These are phyloP conservation scores for Fusarium citri DNA, from an alignment of 2,329 filamentous ascomycete species.

Conservation along the genomic window DNA sequence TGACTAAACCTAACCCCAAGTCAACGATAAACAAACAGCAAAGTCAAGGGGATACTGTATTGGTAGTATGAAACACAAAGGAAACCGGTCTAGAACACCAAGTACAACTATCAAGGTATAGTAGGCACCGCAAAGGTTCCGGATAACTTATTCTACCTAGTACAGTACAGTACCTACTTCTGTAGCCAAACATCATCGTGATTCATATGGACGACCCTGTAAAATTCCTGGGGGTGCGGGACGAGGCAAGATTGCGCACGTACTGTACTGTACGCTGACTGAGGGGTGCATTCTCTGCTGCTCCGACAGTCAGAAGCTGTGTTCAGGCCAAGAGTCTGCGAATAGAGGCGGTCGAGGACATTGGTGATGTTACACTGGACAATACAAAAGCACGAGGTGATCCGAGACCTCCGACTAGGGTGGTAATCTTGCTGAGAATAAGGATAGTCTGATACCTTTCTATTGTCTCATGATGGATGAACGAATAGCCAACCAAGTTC, in stretches of 20 bases:
- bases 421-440: constrained; percentile 1
- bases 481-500: constrained; percentile 5
- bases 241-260: constrained; percentile 20
- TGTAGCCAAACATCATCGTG: constrained; percentile 24
- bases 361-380: constrained; percentile 12
- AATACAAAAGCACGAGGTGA: constrained; percentile 13
- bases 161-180: not conserved
- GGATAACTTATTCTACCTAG: not conserved
- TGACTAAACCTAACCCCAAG: not conserved
- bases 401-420: constrained; percentile 16
- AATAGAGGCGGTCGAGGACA: constrained; percentile 11
- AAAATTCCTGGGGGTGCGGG: constrained; percentile 14
- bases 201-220: constrained; percentile 1
- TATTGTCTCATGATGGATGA: constrained; percentile 29
- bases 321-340: constrained; percentile 11
- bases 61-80: not conserved
- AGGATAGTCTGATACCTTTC: constrained; percentile 6
- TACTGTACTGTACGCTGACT: not conserved
- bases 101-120: not conserved
- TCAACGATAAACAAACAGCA: not conserved
- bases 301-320: not conserved
- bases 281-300: not conserved
- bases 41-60: not conserved
- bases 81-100: not conserved
- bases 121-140: not conserved